Evolutionary conservation across 768 basidiomycete genomes (phyloP), one percentile per base, ranked within the genome.

Genomic region (Asterophora parasitica): DNA sequence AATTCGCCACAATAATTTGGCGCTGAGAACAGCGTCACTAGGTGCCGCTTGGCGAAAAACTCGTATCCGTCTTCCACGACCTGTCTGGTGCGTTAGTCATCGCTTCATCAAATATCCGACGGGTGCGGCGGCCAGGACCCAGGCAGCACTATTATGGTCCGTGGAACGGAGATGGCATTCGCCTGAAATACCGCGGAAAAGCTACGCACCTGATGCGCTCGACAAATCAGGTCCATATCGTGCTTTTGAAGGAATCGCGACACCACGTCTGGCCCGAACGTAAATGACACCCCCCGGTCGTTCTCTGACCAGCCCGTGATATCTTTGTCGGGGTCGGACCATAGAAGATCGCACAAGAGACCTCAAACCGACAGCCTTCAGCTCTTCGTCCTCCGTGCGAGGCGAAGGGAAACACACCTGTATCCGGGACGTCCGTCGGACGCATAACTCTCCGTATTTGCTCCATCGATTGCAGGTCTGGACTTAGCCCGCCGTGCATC

Each of bases 281-380:
- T 98, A 71, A 99, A 99, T 34, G 93, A 96, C 42, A 99, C 95
- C 49, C 95, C 95, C 63, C 95, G 81, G 67, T 99, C 95, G 65
- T 99, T 99, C 74, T 99, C 95, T 65, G 91, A 92, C 95, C 95
- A 99, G 5, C 95, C 95, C 11, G 92, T 94, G 65, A 98, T 97
- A 63, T 97, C 95, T 69, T 98, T 97, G 76, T 98, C 95, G 31
- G 95, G 95, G 71, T 99, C 95, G 46, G 95, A 95, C 95, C 95
- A 99, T 61, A 99, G 72, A 42, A 99, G 76, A 67, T 99, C 95
- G 65, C 92, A 98, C 28, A 98, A 80, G 36, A 97, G 75, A 46
- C 95, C 94, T 93, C 46, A 11, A 48, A 28, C 20, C 43, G 4
- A 8, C 7, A 26, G 8, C 23, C 20, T 23, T 40, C 39, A 31